Conservation (phyloP, 345 rosid species). For the Zanthoxylum bungeanum region DNA sequence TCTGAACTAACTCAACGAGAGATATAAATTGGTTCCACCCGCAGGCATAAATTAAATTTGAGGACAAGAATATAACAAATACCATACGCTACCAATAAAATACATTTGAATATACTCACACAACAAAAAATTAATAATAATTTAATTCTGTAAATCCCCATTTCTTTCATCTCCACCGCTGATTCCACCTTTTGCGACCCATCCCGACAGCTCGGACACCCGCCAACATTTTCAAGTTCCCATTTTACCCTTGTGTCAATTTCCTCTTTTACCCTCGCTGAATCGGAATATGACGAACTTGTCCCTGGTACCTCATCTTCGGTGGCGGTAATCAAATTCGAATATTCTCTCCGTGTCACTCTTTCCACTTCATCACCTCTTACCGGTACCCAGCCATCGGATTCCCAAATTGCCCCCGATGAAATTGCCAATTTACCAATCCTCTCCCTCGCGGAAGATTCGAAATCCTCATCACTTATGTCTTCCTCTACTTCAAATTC, state of each 20-base stretch:
- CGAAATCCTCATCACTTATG: conserved; percentile 6
- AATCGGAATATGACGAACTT: conserved; percentile 18
- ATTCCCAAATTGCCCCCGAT: conserved; percentile 49
- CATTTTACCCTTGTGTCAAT: neutral
- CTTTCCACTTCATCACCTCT: conserved; percentile 24
- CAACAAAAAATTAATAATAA: conserved; percentile 4
- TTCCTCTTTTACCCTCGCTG: neutral
- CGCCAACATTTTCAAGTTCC: conserved; percentile 1
- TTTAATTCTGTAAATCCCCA: conserved; percentile 13
- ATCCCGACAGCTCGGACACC: conserved; percentile 17
- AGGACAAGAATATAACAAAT: neutral
- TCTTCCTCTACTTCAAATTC: conserved; percentile 36
- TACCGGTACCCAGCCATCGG: conserved; percentile 54
- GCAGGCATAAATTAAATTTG: too few species aligned
- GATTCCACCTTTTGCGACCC: conserved; percentile 14
- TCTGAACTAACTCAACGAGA: neutral
- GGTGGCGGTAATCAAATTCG: conserved; percentile 8
- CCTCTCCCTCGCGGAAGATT: conserved; percentile 20
- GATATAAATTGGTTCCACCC: neutral
- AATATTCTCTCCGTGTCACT: conserved; percentile 23
- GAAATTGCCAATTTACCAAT: conserved; percentile 23
- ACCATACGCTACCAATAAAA: neutral
- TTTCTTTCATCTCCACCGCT: conserved; percentile 18
- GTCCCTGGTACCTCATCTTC: conserved; percentile 18
- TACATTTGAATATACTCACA: conserved; percentile 22